phyloP scores from a whole-genome alignment of 768 basidiomycete genomes.

The Mycena galericulata region DNA sequence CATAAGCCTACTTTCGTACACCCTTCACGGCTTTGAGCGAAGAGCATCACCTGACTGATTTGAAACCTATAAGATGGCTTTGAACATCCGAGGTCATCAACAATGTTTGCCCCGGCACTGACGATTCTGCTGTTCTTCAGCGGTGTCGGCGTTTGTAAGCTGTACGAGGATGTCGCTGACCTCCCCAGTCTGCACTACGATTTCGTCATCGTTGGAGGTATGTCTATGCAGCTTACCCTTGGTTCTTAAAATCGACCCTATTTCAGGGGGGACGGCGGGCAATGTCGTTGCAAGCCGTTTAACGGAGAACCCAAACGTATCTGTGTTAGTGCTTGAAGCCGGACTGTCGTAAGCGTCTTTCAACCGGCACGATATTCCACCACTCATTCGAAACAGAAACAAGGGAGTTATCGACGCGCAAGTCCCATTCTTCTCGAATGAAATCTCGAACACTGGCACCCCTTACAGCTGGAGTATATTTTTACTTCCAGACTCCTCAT shows the following conservation, averaged over 20 bases:
- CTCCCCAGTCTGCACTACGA: slow-evolving; percentile 14
- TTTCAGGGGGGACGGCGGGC: slow-evolving; percentile 1
- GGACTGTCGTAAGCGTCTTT: slow-evolving; percentile 11
- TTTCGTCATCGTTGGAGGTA: slow-evolving; percentile 17
- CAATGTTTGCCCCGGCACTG: slow-evolving; percentile 11
- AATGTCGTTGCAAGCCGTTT: neutral
- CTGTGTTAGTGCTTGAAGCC: slow-evolving; percentile 17
- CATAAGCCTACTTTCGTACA: no score
- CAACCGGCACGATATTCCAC: neutral
- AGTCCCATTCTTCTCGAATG: slow-evolving; percentile 10
- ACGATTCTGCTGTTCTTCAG: slow-evolving; percentile 13
- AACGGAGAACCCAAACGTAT: slow-evolving; percentile 7
- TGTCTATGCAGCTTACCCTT: neutral
- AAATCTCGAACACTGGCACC: slow-evolving; percentile 1
- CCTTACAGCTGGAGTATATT: slow-evolving; percentile 8
- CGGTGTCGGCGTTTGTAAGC: slow-evolving; percentile 9
- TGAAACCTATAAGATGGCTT: slow-evolving; percentile 1
- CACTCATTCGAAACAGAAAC: slow-evolving; percentile 10
- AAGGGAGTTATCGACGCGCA: neutral
- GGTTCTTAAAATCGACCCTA: neutral
- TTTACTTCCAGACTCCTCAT: neutral
- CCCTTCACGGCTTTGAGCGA: neutral
- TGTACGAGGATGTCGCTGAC: slow-evolving; percentile 15
- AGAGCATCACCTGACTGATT: neutral
- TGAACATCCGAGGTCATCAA: slow-evolving; percentile 1